Evolutionary conservation across 1,139 yeast species (phyloP).

Genomic region (Taphrina pruni): DNA sequence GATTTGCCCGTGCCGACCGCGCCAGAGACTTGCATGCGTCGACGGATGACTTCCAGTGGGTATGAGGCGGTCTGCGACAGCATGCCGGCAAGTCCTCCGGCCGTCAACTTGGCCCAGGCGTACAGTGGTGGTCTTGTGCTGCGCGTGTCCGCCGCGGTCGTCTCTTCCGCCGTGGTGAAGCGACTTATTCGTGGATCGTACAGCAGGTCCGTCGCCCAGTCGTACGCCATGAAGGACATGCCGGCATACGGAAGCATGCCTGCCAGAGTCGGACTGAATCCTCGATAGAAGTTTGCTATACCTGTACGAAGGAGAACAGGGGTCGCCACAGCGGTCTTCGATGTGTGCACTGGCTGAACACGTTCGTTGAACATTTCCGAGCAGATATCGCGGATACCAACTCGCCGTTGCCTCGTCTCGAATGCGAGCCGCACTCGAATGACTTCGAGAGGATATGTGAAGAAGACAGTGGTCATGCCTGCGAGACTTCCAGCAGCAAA

Average conservation of each 20-base stretch:
- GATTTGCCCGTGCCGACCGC: slow-evolving; percentile 69
- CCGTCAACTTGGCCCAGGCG: slow-evolving; percentile 89
- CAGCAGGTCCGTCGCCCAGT: slow-evolving; percentile 82
- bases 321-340: not conserved
- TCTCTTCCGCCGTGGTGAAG: slow-evolving; percentile 26
- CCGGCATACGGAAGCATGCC: slow-evolving; percentile 99
- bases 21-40: slow-evolving; percentile 96
- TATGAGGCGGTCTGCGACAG: slow-evolving; percentile 95
- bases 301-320: slow-evolving; percentile 20
- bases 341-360: slow-evolving; percentile 42
- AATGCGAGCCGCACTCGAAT: slow-evolving; percentile 91
- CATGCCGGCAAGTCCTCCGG: slow-evolving; percentile 96
- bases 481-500: slow-evolving; percentile 88
- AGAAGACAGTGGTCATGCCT: slow-evolving; percentile 74
- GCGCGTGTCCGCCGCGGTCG: slow-evolving; percentile 17
- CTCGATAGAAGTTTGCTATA: slow-evolving; percentile 75
- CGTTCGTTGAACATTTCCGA: slow-evolving; percentile 47
- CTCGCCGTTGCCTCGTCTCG: slow-evolving; percentile 52
- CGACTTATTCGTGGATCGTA: slow-evolving; percentile 56
- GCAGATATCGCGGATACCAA: slow-evolving; percentile 42
- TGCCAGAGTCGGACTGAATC: slow-evolving; percentile 88
- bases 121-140: slow-evolving; percentile 64
- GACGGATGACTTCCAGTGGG: slow-evolving; percentile 91
- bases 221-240: slow-evolving; percentile 93
- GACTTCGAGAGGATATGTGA: slow-evolving; percentile 90